Conservation (phyloP, 1,284 basidiomycete species). For the Fomitopsis schrenkii region DNA sequence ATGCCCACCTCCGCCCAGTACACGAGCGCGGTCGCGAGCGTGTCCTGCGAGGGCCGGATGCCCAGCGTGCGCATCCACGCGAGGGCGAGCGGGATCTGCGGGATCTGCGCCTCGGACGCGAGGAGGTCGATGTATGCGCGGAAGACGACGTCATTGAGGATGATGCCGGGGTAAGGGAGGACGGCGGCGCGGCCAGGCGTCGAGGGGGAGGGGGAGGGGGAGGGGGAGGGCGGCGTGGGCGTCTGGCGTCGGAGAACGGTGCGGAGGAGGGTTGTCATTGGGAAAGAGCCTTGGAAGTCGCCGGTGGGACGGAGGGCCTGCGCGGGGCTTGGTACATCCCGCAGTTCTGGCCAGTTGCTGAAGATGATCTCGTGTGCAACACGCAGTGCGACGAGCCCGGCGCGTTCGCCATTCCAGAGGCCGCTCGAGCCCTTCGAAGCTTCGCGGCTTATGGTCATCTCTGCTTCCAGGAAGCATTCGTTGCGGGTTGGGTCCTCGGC, state of each 20-base stretch:
- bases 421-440: slow-evolving; percentile 23
- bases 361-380: slow-evolving; percentile 50
- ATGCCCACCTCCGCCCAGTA: slow-evolving; percentile 70
- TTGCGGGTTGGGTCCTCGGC: not conserved
- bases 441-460: slow-evolving; percentile 20
- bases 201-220: not conserved
- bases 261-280: slow-evolving; percentile 24
- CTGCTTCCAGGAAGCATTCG: slow-evolving; percentile 21
- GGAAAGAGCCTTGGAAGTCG: slow-evolving; percentile 20
- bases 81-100: slow-evolving; percentile 66
- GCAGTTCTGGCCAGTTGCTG: slow-evolving; percentile 41
- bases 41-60: slow-evolving; percentile 48
- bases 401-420: slow-evolving; percentile 45
- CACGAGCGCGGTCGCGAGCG: slow-evolving; percentile 61
- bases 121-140: slow-evolving; percentile 64
- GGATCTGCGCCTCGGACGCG: slow-evolving; percentile 42
- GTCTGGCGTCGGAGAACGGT: slow-evolving; percentile 6
- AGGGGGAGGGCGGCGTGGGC: not conserved
- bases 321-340: slow-evolving; percentile 23
- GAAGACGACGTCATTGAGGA: slow-evolving; percentile 50
- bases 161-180: slow-evolving; percentile 35
- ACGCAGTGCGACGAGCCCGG: slow-evolving; percentile 41
- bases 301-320: slow-evolving; percentile 27
- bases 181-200: too few species aligned
- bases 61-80: slow-evolving; percentile 73